Percentiles rank a stretch among this genome's conserved stretches.
phyloP scores from a whole-genome alignment of 129 eudicot species.

The Pulicaria dysenterica region DNA sequence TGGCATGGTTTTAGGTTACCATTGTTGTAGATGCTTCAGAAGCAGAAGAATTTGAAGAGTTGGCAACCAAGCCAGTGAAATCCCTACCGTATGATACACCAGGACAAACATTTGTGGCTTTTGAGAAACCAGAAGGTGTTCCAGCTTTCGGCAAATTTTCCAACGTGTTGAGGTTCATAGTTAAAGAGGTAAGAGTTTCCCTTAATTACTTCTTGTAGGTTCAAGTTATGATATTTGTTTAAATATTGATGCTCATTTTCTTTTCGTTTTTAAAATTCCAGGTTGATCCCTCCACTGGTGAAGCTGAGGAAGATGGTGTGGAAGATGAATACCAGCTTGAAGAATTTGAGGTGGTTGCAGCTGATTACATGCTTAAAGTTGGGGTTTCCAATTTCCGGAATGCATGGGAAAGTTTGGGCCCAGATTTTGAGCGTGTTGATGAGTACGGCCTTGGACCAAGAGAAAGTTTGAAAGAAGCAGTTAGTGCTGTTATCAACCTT shows the following conservation, averaged over 20 bases:
- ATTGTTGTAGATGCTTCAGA: slow-evolving; percentile 94
- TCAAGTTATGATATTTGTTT: neutral
- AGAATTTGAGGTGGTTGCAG: slow-evolving; percentile 86
- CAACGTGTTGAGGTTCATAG: slow-evolving; percentile 71
- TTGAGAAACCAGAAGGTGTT: slow-evolving; percentile 88
- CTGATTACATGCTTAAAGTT: slow-evolving; percentile 86
- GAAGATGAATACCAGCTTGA: slow-evolving; percentile 95
- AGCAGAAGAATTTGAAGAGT: slow-evolving; percentile 88
- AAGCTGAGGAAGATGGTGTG: slow-evolving; percentile 93
- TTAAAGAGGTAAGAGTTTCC: slow-evolving; percentile 68
- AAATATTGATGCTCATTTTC: neutral
- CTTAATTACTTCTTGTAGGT: neutral
- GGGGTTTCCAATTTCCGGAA: slow-evolving; percentile 92
- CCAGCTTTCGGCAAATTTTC: slow-evolving; percentile 83
- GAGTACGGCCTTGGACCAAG: slow-evolving; percentile 96
- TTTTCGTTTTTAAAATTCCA: slow-evolving; percentile 21
- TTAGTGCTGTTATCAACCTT: slow-evolving; percentile 71
- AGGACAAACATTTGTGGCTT: slow-evolving; percentile 90
- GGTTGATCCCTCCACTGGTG: slow-evolving; percentile 99
- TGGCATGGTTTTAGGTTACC: slow-evolving; percentile 53
- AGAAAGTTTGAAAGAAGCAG: slow-evolving; percentile 90
- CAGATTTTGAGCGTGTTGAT: slow-evolving; percentile 78
- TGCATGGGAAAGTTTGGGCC: slow-evolving; percentile 94
- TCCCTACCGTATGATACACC: slow-evolving; percentile 91
- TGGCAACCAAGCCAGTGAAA: slow-evolving; percentile 59